A percentile compares a stretch with the other conserved stretches of the same genome.
Evolutionary conservation across 257 asterid species (phyloP).

Genomic region (Gardenia jasminoides): DNA sequence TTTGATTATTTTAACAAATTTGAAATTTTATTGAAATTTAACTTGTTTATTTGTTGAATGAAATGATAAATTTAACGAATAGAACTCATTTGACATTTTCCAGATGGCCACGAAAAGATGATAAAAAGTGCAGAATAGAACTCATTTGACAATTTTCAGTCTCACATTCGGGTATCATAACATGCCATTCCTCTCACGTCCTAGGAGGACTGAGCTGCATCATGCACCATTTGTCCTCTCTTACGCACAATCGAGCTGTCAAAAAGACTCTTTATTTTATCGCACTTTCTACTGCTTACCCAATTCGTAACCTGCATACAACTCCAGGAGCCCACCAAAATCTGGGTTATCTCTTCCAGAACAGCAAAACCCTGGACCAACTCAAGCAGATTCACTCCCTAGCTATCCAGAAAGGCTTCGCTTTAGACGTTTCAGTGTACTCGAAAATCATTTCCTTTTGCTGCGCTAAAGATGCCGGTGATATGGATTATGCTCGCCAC

Average conservation of each 20-base stretch:
- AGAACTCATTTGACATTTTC: no score
- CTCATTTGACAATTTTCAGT: not conserved
- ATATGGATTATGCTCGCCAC: conserved; percentile 23
- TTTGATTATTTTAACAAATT: no score
- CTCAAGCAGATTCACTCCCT: conserved; percentile 23
- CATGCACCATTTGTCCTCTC: not conserved
- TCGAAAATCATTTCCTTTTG: conserved; percentile 23
- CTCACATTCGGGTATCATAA: not conserved
- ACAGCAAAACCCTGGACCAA: conserved; percentile 25
- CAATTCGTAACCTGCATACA: conserved; percentile 2
- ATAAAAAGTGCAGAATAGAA: no score
- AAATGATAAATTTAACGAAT: no score
- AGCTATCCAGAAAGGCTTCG: conserved; percentile 14
- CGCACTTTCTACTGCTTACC: not conserved
- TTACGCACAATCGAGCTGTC: not conserved
- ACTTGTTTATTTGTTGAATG: no score
- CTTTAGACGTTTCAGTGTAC: conserved; percentile 6
- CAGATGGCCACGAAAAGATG: no score
- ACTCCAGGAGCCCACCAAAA: conserved; percentile 15
- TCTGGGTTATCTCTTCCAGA: not conserved
- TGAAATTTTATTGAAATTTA: no score
- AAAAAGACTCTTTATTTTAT: not conserved
- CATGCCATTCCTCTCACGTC: conserved; percentile 6
- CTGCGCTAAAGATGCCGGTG: conserved; percentile 11
- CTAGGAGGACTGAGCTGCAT: not conserved